Percentiles rank a stretch among this genome's conserved stretches.
phyloP scores from a whole-genome alignment of 495 filamentous ascomycete genomes.

The Xylaria venustula region DNA sequence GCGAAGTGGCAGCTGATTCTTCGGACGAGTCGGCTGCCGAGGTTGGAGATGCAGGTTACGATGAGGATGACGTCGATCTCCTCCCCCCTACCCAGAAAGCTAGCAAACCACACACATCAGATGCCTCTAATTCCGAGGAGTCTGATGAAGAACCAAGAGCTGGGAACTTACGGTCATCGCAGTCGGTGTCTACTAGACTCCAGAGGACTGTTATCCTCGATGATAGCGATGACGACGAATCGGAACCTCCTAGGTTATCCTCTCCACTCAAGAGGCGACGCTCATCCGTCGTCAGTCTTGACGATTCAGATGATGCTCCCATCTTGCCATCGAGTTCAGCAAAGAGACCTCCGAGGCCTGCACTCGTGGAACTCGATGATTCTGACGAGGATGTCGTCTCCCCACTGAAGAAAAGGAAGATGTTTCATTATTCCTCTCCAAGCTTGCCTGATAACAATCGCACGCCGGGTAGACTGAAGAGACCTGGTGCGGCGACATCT shows the following conservation, averaged over 20 bases:
- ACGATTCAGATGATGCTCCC: conserved; percentile 24
- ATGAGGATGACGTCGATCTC: conserved; percentile 11
- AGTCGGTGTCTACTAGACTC: conserved; percentile 26
- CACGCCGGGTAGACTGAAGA: conserved; percentile 22
- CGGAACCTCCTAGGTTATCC: conserved; percentile 1
- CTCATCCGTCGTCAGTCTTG: conserved; percentile 4
- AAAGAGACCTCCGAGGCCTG: neutral
- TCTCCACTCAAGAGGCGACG: conserved; percentile 18
- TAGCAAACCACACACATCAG: neutral
- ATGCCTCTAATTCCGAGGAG: neutral
- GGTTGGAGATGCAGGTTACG: conserved; percentile 14
- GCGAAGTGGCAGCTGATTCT: conserved; percentile 8
- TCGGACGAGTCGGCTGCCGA: conserved; percentile 19
- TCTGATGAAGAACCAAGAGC: neutral
- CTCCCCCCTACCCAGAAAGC: conserved; percentile 8
- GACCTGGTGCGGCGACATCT: conserved; percentile 10
- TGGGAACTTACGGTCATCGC: conserved; percentile 17
- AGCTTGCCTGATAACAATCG: neutral
- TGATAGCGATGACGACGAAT: conserved; percentile 11
- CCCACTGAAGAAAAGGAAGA: conserved; percentile 23
- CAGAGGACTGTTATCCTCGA: conserved; percentile 13
- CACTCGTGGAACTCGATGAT: conserved; percentile 18
- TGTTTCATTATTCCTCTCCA: conserved; percentile 4
- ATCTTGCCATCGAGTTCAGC: conserved; percentile 13
- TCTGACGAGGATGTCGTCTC: conserved; percentile 20